phyloP scores from a whole-genome alignment of 139 green algal species.

The Limnomonas spitsbergensis region DNA sequence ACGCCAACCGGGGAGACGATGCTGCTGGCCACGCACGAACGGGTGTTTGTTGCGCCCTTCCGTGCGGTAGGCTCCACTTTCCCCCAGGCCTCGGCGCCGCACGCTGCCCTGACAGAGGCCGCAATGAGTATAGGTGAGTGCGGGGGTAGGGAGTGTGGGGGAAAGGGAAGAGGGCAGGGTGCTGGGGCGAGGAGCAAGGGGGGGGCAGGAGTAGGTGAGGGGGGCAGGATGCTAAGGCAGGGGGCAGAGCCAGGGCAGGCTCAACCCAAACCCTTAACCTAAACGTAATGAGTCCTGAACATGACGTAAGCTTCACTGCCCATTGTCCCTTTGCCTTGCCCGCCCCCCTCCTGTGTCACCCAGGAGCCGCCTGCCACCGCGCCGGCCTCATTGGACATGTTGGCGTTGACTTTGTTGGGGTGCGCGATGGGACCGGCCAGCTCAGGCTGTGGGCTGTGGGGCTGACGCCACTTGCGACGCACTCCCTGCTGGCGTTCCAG shows the following conservation, averaged over 20 bases:
- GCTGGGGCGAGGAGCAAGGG: too few relatives aligned
- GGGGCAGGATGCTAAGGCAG: too few relatives aligned
- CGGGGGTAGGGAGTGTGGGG: too few relatives aligned
- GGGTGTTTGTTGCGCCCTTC: constrained; percentile 61
- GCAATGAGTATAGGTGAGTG: constrained; percentile 22
- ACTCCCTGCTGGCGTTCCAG: constrained; percentile 49
- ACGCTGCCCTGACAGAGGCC: constrained; percentile 49
- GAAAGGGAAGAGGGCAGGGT: too few relatives aligned
- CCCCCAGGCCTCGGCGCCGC: constrained; percentile 39
- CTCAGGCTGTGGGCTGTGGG: constrained; percentile 15
- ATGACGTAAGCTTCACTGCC: too few relatives aligned
- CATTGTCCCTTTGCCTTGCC: too few relatives aligned
- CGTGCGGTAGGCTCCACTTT: constrained; percentile 54
- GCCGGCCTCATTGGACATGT: constrained; percentile 55
- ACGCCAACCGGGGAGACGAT: constrained; percentile 41
- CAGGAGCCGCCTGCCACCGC: constrained; percentile 29
- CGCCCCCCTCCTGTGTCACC: too few relatives aligned
- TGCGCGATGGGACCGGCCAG: constrained; percentile 3
- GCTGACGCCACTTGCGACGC: constrained; percentile 24
- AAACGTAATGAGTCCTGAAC: too few relatives aligned
- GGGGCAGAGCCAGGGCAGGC: too few relatives aligned
- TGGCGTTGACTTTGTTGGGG: constrained; percentile 57
- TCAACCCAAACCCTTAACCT: too few relatives aligned
- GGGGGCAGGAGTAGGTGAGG: too few relatives aligned
- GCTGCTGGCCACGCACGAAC: constrained; percentile 61